phyloP scores from a whole-genome alignment of 257 asterid genomes.

The Solanum habrochaites region DNA sequence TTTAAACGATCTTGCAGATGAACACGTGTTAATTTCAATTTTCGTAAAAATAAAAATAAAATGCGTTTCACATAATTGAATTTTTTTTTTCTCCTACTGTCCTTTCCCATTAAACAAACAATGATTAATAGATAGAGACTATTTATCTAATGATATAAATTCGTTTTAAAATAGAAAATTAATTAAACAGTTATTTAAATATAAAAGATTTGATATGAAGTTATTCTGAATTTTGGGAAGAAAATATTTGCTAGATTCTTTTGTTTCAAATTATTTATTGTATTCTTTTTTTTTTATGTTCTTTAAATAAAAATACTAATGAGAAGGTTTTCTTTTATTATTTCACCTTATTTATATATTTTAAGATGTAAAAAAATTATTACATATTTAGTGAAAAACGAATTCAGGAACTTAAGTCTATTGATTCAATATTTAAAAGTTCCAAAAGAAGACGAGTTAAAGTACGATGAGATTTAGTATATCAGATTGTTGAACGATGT shows the following conservation, averaged over 20 bases:
- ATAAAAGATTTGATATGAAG: not conserved
- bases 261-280: not conserved
- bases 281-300: not conserved
- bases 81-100: not conserved
- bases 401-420: too few species aligned
- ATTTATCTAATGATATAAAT: too few species aligned
- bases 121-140: too few species aligned
- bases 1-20: not conserved
- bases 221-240: not conserved
- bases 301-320: not conserved
- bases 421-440: too few species aligned
- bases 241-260: not conserved
- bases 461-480: too few species aligned
- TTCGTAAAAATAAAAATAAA: not conserved
- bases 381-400: too few species aligned
- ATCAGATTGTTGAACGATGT: not conserved
- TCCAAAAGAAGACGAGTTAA: too few species aligned
- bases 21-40: not conserved
- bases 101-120: not conserved
- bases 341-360: not conserved
- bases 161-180: not conserved
- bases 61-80: not conserved
- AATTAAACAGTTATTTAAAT: not conserved
- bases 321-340: not conserved
- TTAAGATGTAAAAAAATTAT: not conserved